Evolutionary conservation across 345 rosid genomes (phyloP).

Genomic region (Moricandia moricandioides): DNA sequence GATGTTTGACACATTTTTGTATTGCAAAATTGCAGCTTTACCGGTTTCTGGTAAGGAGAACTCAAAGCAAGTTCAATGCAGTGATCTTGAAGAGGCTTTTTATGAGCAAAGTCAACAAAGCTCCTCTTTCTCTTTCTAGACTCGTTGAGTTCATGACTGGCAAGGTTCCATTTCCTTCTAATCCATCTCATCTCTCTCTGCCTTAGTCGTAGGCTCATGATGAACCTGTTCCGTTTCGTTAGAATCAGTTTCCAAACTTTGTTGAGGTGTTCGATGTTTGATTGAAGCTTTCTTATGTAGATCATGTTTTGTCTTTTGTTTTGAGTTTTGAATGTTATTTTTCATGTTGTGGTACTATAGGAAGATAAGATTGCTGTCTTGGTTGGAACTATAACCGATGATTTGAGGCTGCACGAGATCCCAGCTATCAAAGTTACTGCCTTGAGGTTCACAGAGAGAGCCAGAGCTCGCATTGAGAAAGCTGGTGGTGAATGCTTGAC

Average conservation of each 20-base stretch:
- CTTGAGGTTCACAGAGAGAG: conserved; percentile 86
- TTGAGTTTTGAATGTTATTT: no score
- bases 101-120: conserved; percentile 92
- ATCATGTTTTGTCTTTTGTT: no score
- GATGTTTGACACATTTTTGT: background rate
- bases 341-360: conserved; percentile 29
- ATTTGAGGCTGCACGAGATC: conserved; percentile 75
- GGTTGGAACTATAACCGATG: conserved; percentile 94
- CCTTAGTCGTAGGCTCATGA: background rate
- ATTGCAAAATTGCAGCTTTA: conserved; percentile 49
- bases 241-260: no score
- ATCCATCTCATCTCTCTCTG: background rate
- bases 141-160: conserved; percentile 57
- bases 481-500: conserved; percentile 98
- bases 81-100: conserved; percentile 92
- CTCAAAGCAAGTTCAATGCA: conserved; percentile 82
- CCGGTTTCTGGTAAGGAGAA: conserved; percentile 85
- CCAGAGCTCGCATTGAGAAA: conserved; percentile 89
- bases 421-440: conserved; percentile 83
- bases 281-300: no score
- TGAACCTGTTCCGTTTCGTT: background rate
- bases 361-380: conserved; percentile 80
- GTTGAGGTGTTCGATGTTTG: background rate
- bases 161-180: conserved; percentile 50
- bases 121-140: conserved; percentile 84